Conservation (phyloP, 1,284 basidiomycete species). For the Tylopilus sp. region DNA sequence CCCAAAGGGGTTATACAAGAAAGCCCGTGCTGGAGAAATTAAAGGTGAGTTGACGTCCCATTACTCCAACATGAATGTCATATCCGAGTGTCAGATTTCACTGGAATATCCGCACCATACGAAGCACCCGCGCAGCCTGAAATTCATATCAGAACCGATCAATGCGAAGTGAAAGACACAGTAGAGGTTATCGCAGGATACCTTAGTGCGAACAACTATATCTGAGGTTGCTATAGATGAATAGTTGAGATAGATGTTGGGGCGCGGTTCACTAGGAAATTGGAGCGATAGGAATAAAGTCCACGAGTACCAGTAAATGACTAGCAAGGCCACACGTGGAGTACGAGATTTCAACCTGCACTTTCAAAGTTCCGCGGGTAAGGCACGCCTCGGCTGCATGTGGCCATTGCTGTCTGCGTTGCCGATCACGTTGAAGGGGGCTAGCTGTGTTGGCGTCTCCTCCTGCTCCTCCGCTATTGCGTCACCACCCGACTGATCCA, state of each 20-base stretch:
- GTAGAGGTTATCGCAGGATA: slow-evolving; percentile 83
- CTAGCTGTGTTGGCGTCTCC: slow-evolving; percentile 29
- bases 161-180: slow-evolving; percentile 73
- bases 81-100: slow-evolving; percentile 68
- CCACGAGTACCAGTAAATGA: slow-evolving; percentile 21
- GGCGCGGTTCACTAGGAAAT: slow-evolving; percentile 11
- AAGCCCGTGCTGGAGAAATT: slow-evolving; percentile 92
- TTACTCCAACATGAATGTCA: slow-evolving; percentile 8
- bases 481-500: slow-evolving; percentile 47
- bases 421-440: slow-evolving; percentile 14
- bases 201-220: slow-evolving; percentile 60
- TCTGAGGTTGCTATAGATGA: slow-evolving; percentile 34
- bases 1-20: slow-evolving; percentile 98
- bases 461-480: slow-evolving; percentile 60
- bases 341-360: slow-evolving; percentile 2
- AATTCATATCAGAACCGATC: slow-evolving; percentile 88
- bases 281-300: slow-evolving; percentile 13
- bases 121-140: slow-evolving; percentile 85
- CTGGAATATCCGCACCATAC: slow-evolving; percentile 96
- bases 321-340: slow-evolving; percentile 14
- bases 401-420: slow-evolving; percentile 11
- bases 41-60: slow-evolving; percentile 57
- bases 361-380: slow-evolving; percentile 19
- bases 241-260: slow-evolving; percentile 18
- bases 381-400: slow-evolving; percentile 11